Conservation (phyloP, 2,329 filamentous ascomycete genomes). For the Fusarium chaquense region DNA sequence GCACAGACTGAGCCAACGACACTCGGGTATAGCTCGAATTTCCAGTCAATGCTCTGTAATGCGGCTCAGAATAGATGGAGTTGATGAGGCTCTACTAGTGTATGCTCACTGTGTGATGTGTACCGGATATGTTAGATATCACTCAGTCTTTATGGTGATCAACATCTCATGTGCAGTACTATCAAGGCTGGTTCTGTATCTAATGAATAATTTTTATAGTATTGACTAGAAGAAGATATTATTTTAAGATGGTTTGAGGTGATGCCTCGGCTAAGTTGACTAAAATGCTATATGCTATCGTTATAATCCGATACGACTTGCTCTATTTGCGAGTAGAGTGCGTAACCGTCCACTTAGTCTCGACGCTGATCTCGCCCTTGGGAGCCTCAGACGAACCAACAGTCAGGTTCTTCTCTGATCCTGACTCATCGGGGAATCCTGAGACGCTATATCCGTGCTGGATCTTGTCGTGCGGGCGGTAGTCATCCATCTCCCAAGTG, state of each 20-base stretch:
- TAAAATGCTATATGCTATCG: background rate
- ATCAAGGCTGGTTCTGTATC: background rate
- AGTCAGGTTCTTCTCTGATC: conserved; percentile 46
- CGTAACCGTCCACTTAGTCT: conserved; percentile 45
- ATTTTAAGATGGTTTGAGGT: background rate
- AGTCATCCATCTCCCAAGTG: conserved; percentile 46
- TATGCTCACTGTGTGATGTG: background rate
- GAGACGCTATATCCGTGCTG: conserved; percentile 26
- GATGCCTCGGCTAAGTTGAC: conserved; percentile 4
- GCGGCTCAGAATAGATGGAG: background rate
- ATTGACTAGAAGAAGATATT: conserved; percentile 10
- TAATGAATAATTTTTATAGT: background rate
- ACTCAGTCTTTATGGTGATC: background rate
- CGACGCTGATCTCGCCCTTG: conserved; percentile 38
- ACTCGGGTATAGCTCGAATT: background rate
- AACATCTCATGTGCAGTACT: fast-evolving
- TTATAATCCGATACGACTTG: background rate
- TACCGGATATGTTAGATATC: background rate
- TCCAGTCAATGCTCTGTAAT: no score
- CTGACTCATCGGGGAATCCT: conserved; percentile 38
- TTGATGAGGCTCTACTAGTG: no score
- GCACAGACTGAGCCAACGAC: background rate
- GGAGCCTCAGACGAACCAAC: conserved; percentile 12
- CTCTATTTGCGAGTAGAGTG: conserved; percentile 19
- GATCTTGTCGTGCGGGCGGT: conserved; percentile 26